Conservation (phyloP, 306 rosid genomes). For the Quercus rubra region DNA sequence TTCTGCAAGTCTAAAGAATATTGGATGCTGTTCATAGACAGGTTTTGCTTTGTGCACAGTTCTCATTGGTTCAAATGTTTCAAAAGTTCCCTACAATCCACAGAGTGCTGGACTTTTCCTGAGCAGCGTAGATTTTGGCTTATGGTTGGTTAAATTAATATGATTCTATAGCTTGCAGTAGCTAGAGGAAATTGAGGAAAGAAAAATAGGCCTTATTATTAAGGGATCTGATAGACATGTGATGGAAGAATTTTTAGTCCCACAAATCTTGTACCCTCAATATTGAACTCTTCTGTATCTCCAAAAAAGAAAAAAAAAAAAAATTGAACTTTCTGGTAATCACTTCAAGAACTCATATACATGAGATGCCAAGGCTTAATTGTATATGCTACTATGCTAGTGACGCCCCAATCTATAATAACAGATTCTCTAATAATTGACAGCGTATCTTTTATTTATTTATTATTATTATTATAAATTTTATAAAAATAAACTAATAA, state of each 20-base stretch:
- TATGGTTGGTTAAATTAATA: background rate
- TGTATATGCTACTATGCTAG: background rate
- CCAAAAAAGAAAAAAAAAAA: too few relatives aligned
- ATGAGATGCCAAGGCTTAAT: background rate
- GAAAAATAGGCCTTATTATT: too few relatives aligned
- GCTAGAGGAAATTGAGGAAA: background rate
- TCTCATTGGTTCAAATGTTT: background rate
- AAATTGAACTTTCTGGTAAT: too few relatives aligned
- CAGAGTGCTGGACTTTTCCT: too few relatives aligned
- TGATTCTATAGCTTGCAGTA: background rate
- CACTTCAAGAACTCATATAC: too few relatives aligned
- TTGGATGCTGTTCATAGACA: background rate
- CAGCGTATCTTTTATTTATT: background rate
- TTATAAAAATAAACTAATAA: background rate
- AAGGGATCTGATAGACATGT: too few relatives aligned
- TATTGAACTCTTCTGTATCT: too few relatives aligned
- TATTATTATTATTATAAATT: background rate
- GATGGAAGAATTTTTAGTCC: background rate
- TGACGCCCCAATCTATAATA: background rate
- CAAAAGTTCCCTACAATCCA: background rate
- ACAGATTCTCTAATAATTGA: conserved; percentile 1
- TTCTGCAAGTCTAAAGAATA: background rate
- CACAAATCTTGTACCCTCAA: background rate
- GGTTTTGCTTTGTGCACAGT: background rate
- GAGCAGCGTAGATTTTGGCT: too few relatives aligned